phyloP scores from a whole-genome alignment of 73 alveolate species.

The Paramecium pentaurelia region DNA sequence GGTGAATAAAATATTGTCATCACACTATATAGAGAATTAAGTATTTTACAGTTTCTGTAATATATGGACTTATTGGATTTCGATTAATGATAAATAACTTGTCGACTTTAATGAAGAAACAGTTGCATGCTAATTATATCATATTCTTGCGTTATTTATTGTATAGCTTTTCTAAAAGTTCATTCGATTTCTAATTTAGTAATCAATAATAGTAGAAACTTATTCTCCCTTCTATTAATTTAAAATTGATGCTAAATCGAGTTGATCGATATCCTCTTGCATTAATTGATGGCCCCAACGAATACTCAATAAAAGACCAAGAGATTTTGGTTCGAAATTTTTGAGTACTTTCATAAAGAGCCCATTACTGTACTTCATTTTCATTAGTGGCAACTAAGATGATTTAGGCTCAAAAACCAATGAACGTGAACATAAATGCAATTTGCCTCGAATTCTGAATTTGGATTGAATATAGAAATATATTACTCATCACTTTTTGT shows the following conservation, averaged over 20 bases:
- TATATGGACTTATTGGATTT: constrained; percentile 55
- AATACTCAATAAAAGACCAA: neutral
- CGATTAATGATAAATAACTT: constrained; percentile 44
- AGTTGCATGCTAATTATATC: neutral
- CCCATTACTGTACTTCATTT: constrained; percentile 60
- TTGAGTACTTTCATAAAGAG: constrained; percentile 42
- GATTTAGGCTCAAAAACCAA: constrained; percentile 63
- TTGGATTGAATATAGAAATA: neutral
- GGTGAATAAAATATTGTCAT: constrained; percentile 36
- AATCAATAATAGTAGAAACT: neutral
- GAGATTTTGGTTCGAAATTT: constrained; percentile 21
- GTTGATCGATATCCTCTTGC: constrained; percentile 14
- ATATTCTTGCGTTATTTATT: neutral
- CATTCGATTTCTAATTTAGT: neutral
- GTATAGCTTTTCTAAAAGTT: neutral
- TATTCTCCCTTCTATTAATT: neutral
- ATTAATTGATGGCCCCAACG: neutral
- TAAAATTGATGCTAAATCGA: neutral
- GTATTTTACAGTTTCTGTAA: constrained; percentile 47
- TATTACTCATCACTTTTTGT: constrained; percentile 40
- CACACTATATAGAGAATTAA: neutral
- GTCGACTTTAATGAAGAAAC: constrained; percentile 48
- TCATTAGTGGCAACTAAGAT: constrained; percentile 51
- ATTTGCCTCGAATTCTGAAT: constrained; percentile 60
- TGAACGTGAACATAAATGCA: constrained; percentile 66